Percentiles rank a stretch among this genome's conserved stretches.
These are phyloP conservation scores for Aspergillus pseudoglaucus DNA, from an alignment of 2,329 filamentous ascomycete species.

Conservation along the genomic window DNA sequence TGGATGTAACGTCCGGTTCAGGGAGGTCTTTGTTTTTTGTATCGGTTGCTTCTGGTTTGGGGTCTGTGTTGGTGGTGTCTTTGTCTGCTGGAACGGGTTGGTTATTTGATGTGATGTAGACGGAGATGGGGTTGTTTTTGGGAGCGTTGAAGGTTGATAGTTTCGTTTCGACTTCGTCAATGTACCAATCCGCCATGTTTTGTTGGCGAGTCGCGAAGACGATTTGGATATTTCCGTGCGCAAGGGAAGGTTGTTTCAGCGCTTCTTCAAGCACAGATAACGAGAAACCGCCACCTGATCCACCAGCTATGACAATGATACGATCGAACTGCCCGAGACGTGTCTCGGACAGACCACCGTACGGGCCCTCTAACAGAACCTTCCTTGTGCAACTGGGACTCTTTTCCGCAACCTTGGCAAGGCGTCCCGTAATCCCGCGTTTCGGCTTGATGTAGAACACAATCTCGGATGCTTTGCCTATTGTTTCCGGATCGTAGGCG, in stretches of 20 bases:
- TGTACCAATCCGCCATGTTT: conserved; percentile 9
- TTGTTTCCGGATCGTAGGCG: conserved; percentile 20
- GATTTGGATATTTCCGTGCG: conserved; percentile 2
- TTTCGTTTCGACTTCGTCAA: conserved; percentile 1
- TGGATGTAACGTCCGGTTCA: not conserved
- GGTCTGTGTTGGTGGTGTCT: not conserved
- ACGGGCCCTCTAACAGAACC: conserved; percentile 54
- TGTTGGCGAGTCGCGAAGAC: conserved; percentile 11
- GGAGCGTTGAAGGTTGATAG: conserved; percentile 2
- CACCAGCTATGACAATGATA: conserved; percentile 48
- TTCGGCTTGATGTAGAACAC: conserved; percentile 50
- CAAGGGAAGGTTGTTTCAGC: conserved; percentile 5
- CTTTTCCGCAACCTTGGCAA: conserved; percentile 36
- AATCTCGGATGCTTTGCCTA: conserved; percentile 31
- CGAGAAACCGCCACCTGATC: conserved; percentile 51
- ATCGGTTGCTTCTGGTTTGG: not conserved
- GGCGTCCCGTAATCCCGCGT: conserved; percentile 44
- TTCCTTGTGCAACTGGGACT: conserved; percentile 33
- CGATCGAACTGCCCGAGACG: conserved; percentile 35
- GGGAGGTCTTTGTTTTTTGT: not conserved
- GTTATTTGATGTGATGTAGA: conserved; percentile 11
- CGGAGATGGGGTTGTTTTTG: conserved; percentile 7
- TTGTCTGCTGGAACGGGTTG: not conserved
- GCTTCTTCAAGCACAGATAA: conserved; percentile 44
- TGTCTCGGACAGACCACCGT: conserved; percentile 44